Conservation (phyloP, 1,284 basidiomycete species). For the Moniliophthora roreri region DNA sequence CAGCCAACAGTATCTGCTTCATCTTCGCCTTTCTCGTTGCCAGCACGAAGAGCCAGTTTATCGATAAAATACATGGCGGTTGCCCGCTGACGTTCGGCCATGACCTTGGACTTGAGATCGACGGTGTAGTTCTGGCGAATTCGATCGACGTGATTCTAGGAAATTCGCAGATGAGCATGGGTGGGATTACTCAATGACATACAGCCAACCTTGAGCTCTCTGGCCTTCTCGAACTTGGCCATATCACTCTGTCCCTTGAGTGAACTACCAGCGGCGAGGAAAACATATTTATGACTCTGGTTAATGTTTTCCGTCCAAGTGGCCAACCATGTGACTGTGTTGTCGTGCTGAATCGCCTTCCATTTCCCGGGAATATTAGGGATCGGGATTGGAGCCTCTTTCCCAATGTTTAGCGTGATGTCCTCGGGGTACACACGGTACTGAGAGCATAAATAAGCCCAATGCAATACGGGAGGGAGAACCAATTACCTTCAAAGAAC, state of each 20-base stretch:
- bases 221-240: conserved; percentile 94
- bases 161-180: conserved; percentile 12
- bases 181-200: not conserved
- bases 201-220: conserved; percentile 79
- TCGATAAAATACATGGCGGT: conserved; percentile 99
- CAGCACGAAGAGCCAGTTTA: conserved; percentile 90
- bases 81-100: conserved; percentile 90
- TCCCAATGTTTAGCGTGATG: conserved; percentile 91
- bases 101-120: conserved; percentile 88
- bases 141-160: conserved; percentile 83
- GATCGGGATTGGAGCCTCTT: conserved; percentile 69
- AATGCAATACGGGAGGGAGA: conserved; percentile 6
- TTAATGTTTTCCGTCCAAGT: conserved; percentile 98
- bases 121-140: conserved; percentile 85
- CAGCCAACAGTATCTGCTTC: conserved; percentile 98
- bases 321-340: conserved; percentile 96
- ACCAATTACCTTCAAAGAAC: conserved; percentile 81
- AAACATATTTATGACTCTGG: conserved; percentile 92
- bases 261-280: conserved; percentile 90
- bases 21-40: conserved; percentile 98
- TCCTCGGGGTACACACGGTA: conserved; percentile 88
- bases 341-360: conserved; percentile 86
- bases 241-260: conserved; percentile 97
- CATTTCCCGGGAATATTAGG: conserved; percentile 88
- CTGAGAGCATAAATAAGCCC: conserved; percentile 37